Conservation (phyloP, 2,329 filamentous ascomycete genomes). For the Aspergillus uvarum region DNA sequence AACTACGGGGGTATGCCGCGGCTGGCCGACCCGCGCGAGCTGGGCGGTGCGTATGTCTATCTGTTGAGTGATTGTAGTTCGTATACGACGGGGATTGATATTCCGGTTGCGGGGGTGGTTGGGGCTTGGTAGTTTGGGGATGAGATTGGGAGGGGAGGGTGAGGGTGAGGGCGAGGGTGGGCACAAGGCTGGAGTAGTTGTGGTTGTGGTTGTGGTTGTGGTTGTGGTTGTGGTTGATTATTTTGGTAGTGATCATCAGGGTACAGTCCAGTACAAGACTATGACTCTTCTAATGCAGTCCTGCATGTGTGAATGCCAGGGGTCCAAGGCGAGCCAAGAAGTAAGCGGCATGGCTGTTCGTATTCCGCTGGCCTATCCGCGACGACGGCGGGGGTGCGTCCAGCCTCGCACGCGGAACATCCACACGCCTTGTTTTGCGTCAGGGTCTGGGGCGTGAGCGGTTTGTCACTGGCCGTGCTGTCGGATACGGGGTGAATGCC, state of each 20-base stretch:
- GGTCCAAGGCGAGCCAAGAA: neutral
- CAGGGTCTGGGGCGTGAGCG: neutral
- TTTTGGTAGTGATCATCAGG: neutral
- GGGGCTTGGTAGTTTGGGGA: slow-evolving; percentile 26
- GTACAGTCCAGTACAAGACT: neutral
- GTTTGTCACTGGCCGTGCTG: neutral
- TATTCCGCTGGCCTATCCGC: slow-evolving; percentile 5
- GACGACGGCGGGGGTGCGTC: neutral
- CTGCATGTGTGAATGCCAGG: neutral
- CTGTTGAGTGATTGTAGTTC: slow-evolving; percentile 50
- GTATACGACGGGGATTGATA: slow-evolving; percentile 41
- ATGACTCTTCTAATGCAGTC: neutral
- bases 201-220: too few relatives aligned
- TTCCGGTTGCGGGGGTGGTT: slow-evolving; percentile 42
- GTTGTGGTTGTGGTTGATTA: neutral
- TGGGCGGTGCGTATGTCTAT: slow-evolving; percentile 59
- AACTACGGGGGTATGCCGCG: slow-evolving; percentile 60
- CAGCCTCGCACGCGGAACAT: neutral
- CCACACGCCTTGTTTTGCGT: neutral
- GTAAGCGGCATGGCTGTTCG: slow-evolving; percentile 1
- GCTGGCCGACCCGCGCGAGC: slow-evolving; percentile 53
- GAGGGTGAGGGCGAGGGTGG: neutral
- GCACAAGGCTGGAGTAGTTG: neutral
- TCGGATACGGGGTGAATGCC: neutral
- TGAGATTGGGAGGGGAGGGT: neutral